Base-by-base conservation (phyloP, 495 filamentous ascomycete species). In the Zalerion maritima region DNA sequence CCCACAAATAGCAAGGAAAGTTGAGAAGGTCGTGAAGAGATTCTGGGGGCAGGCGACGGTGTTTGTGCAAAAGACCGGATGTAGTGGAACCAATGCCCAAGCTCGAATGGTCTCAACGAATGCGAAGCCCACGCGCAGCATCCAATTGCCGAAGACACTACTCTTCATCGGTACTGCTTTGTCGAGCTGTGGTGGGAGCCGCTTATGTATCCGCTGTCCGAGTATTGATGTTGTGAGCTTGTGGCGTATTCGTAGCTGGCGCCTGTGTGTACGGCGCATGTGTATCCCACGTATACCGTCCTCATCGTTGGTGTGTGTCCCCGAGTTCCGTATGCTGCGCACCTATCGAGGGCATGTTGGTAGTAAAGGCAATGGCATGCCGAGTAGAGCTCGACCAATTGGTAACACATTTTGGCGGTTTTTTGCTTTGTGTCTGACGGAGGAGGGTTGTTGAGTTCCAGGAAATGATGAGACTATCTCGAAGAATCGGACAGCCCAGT, bases 321-420 rank as follows among this genome's bases (percentile, higher is more conserved):
- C 30, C 69, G 65, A 31, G 76, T 78, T 26, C 75, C 74, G 42
- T 75, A 76, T 15, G 71, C 62, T 14, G 66, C 46, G 46, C 81
- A 87, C 31, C 76, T 75, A 38, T 87, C 81, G 35, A 83, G 61
- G 11, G 73, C 69, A 51, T 87, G 81, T 31, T 72, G 62, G 59
- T 80, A 79, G 59, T 87, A 87, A 40, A 83, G 60, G 48, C 81
- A 87, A 35, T 69, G 64, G 68, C 81, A 87, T 33, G 72, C 81
- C 3, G 81, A 72, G 54, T 78, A 87, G 25, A 73, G 72, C 43
- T 84, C 78, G 43, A 78, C 56, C 32, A 84, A 47, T 50, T 75
- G 64, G 42, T 73, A 72, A 45, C 78, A 84, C 78, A 84, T 84
- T 29, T 21, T 64, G 49, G 21, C 9, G 22, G 26, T 37, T 34